Percentiles rank a stretch among this genome's conserved stretches.
Evolutionary conservation across 352 stramenopile species (phyloP).

Genomic region (Thalassiosira mediterranea): DNA sequence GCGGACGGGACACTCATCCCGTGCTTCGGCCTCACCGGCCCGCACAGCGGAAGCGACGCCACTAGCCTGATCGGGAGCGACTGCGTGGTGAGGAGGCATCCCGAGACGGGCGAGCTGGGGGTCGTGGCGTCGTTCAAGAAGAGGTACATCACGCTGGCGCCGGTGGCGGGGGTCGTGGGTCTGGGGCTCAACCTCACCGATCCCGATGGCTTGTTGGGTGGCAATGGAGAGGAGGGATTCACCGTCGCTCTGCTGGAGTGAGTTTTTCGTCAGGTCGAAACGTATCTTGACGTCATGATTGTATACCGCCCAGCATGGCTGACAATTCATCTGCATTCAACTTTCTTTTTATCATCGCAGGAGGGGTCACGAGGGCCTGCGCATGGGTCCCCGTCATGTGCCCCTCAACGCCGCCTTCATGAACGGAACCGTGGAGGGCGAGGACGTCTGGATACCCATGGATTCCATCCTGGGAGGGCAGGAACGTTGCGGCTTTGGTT

Average conservation of each 20-base stretch:
- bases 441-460: slow-evolving; percentile 98
- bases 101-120: slow-evolving; percentile 91
- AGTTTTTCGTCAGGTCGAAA: too few relatives aligned
- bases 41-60: slow-evolving; percentile 93
- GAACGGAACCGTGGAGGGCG: slow-evolving; percentile 95
- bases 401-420: slow-evolving; percentile 96
- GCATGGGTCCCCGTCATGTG: slow-evolving; percentile 95
- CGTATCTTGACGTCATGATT: too few relatives aligned
- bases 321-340: too few relatives aligned
- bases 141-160: slow-evolving; percentile 98
- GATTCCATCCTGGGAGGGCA: slow-evolving; percentile 96
- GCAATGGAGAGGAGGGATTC: slow-evolving; percentile 92
- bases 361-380: slow-evolving; percentile 91
- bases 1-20: slow-evolving; percentile 94
- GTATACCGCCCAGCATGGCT: too few relatives aligned
- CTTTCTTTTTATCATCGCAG: slow-evolving; percentile 40
- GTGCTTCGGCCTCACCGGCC: slow-evolving; percentile 96
- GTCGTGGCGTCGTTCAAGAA: slow-evolving; percentile 97
- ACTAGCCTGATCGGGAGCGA: slow-evolving; percentile 92
- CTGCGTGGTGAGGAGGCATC: slow-evolving; percentile 86
- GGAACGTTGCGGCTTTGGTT: slow-evolving; percentile 94
- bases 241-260: slow-evolving; percentile 94
- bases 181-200: slow-evolving; percentile 95
- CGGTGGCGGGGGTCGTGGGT: slow-evolving; percentile 95
- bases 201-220: slow-evolving; percentile 92